phyloP scores from a whole-genome alignment of 2,329 filamentous ascomycete genomes.

The Ophiostoma pallidulum region DNA sequence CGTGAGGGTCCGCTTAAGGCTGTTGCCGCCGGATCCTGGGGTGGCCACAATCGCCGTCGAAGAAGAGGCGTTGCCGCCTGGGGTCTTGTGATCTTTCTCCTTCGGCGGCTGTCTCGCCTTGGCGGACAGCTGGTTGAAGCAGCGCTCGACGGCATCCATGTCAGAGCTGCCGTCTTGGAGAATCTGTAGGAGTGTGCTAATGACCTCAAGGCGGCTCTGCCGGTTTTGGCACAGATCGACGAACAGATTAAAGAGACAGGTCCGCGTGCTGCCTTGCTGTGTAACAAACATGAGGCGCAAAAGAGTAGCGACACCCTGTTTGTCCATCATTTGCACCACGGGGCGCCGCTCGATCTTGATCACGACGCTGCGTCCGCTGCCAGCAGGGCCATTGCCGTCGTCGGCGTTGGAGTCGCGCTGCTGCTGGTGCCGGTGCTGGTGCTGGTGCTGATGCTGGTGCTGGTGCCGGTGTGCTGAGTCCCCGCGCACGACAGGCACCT shows the following conservation, averaged over 20 bases:
- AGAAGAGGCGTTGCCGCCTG: neutral
- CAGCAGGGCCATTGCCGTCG: neutral
- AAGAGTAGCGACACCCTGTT: constrained; percentile 88
- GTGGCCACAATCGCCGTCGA: constrained; percentile 53
- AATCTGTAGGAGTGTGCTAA: constrained; percentile 85
- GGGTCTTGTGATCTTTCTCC: constrained; percentile 13
- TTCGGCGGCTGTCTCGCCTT: constrained; percentile 70
- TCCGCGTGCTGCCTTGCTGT: constrained; percentile 77
- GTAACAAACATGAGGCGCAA: constrained; percentile 97
- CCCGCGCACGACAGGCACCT: constrained; percentile 23
- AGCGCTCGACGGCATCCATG: constrained; percentile 86
- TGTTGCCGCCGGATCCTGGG: constrained; percentile 53
- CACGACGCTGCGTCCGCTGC: neutral
- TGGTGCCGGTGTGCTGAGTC: constrained; percentile 11
- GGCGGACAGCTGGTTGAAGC: constrained; percentile 85
- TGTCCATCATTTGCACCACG: constrained; percentile 94
- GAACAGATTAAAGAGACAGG: constrained; percentile 76
- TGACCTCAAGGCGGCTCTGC: constrained; percentile 89
- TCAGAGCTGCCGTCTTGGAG: constrained; percentile 93
- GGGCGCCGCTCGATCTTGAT: constrained; percentile 66
- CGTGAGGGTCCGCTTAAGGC: constrained; percentile 48
- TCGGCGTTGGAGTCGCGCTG: neutral
- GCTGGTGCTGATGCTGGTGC: neutral
- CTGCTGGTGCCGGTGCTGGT: neutral
- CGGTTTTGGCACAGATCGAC: constrained; percentile 90